Conservation (phyloP, 106 monocot genomes). For the Dendrobium nobile region DNA sequence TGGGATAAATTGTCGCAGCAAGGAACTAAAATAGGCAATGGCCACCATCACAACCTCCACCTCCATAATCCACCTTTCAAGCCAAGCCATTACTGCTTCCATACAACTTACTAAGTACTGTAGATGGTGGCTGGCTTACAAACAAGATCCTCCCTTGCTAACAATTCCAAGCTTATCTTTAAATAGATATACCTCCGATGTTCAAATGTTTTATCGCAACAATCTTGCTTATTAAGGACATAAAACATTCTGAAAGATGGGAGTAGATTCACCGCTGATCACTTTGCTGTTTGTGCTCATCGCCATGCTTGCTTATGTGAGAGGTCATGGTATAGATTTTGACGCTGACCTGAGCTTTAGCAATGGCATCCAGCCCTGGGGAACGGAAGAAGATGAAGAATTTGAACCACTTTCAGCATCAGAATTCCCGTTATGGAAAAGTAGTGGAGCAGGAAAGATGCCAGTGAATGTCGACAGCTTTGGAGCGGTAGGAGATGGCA, state of each 20-base stretch:
- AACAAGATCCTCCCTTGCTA: neutral
- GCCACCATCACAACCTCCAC: slow-evolving; percentile 12
- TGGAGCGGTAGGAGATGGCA: slow-evolving; percentile 87
- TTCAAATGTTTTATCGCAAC: neutral
- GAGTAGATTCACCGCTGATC: neutral
- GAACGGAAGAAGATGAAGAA: slow-evolving; percentile 15
- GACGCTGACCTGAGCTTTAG: neutral
- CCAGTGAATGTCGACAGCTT: slow-evolving; percentile 85
- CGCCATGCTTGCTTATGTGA: neutral
- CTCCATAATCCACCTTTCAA: slow-evolving; percentile 8
- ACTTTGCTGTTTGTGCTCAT: neutral
- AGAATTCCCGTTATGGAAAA: slow-evolving; percentile 18
- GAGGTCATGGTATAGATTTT: neutral
- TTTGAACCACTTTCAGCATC: slow-evolving; percentile 11
- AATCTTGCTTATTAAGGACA: neutral
- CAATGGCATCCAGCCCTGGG: neutral
- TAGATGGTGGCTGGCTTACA: neutral
- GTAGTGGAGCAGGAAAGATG: slow-evolving; percentile 26
- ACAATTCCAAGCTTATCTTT: neutral
- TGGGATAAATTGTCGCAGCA: neutral
- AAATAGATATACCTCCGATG: neutral
- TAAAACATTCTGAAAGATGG: neutral
- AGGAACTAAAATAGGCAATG: neutral
- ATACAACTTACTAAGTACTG: slow-evolving; percentile 1
- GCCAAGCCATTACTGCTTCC: neutral